A percentile compares a stretch with the other conserved stretches of the same genome.
Conservation (phyloP, 306 rosid genomes). For the Rosa persica region DNA sequence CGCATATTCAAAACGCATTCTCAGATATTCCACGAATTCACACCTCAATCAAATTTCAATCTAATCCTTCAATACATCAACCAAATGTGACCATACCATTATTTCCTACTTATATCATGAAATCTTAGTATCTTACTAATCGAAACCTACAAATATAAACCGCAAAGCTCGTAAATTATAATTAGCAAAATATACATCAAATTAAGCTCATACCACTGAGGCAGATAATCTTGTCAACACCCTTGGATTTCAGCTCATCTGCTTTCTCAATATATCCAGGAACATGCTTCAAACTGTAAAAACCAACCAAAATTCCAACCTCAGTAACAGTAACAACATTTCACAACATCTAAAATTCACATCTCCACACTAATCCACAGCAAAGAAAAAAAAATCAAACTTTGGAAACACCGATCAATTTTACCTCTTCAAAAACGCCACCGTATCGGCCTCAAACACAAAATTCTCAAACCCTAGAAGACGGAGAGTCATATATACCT, state of each 20-base stretch:
- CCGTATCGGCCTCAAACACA: neutral
- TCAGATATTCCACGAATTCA: neutral
- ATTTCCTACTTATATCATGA: neutral
- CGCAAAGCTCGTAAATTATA: neutral
- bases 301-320: neutral
- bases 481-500: slow-evolving; percentile 34
- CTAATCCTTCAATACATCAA: neutral
- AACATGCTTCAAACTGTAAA: slow-evolving; percentile 72
- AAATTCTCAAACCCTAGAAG: neutral
- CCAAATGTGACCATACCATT: neutral
- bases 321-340: neutral
- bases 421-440: neutral
- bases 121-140: neutral
- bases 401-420: neutral
- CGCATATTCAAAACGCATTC: neutral
- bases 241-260: slow-evolving; percentile 72
- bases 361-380: neutral
- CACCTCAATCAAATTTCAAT: neutral
- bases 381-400: neutral
- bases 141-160: neutral
- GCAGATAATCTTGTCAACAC: slow-evolving; percentile 64
- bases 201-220: slow-evolving; percentile 53
- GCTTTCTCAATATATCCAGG: slow-evolving; percentile 80
- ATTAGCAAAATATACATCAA: neutral
- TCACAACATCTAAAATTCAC: neutral